A percentile compares a stretch with the other conserved stretches of the same genome.
Conservation (phyloP, 805 yeast genomes). For the Candida alai region DNA sequence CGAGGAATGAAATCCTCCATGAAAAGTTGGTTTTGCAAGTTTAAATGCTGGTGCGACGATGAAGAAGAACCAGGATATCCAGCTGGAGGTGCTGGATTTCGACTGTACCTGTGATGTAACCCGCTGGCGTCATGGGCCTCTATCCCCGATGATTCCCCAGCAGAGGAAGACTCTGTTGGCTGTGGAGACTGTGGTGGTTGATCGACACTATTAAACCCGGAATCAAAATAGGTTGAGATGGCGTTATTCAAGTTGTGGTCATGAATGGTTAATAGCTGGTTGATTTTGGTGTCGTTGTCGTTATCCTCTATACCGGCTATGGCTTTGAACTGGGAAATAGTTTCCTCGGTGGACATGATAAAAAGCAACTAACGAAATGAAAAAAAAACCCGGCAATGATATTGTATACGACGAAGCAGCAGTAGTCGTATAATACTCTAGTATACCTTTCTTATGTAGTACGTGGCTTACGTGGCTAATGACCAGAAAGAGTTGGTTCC, state of each 20-base stretch:
- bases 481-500: too few relatives aligned
- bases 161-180: not conserved
- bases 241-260: constrained; percentile 63
- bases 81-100: constrained; percentile 4
- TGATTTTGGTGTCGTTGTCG: constrained; percentile 43
- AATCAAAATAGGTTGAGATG: constrained; percentile 57
- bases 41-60: constrained; percentile 10
- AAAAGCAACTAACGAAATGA: too few relatives aligned
- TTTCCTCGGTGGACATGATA: too few relatives aligned
- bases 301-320: constrained; percentile 30
- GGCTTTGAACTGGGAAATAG: constrained; percentile 15
- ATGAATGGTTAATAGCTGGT: constrained; percentile 45
- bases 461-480: too few relatives aligned
- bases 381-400: too few relatives aligned
- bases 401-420: too few relatives aligned
- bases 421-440: too few relatives aligned
- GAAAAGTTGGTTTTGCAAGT: constrained; percentile 25
- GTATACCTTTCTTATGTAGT: too few relatives aligned
- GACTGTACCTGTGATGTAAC: constrained; percentile 8
- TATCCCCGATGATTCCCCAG: constrained; percentile 8
- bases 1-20: constrained; percentile 26
- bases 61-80: too few relatives aligned
- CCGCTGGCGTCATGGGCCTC: constrained; percentile 21
- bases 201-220: constrained; percentile 29
- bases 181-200: constrained; percentile 1